phyloP scores from a whole-genome alignment of 2,329 filamentous ascomycete species.

The Boeremia lycopersici region DNA sequence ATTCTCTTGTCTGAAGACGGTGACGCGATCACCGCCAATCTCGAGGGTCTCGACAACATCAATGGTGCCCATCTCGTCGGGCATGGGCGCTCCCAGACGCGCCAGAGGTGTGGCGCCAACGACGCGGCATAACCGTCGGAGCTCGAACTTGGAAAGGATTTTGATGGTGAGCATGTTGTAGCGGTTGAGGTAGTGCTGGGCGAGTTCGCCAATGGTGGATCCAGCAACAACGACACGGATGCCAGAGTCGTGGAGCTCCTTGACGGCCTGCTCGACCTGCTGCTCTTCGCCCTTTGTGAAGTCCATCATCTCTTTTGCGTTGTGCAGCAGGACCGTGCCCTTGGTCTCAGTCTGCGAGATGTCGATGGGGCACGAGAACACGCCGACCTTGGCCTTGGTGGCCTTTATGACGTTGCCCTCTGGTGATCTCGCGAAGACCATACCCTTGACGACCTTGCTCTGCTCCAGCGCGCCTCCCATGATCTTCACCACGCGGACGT shows the following conservation, averaged over 20 bases:
- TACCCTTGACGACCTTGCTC: conserved; percentile 92
- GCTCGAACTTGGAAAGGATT: conserved; percentile 96
- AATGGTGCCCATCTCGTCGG: conserved; percentile 97
- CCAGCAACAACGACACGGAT: conserved; percentile 91
- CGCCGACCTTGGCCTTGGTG: conserved; percentile 89
- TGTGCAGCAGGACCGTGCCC: conserved; percentile 94
- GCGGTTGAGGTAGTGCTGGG: conserved; percentile 96
- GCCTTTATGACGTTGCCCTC: conserved; percentile 89
- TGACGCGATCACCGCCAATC: conserved; percentile 97
- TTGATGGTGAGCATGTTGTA: conserved; percentile 96
- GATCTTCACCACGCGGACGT: conserved; percentile 98
- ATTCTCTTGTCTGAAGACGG: conserved; percentile 96
- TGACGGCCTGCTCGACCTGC: conserved; percentile 88
- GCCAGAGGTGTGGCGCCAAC: conserved; percentile 97
- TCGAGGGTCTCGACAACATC: conserved; percentile 97
- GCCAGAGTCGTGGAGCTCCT: conserved; percentile 94
- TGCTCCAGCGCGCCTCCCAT: conserved; percentile 97
- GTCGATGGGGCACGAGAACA: conserved; percentile 96
- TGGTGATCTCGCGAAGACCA: conserved; percentile 98
- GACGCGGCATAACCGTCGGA: conserved; percentile 91
- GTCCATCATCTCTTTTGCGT: conserved; percentile 97
- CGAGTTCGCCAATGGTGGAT: conserved; percentile 91
- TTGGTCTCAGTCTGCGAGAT: conserved; percentile 97
- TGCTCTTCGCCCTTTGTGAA: conserved; percentile 97
- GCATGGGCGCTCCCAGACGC: conserved; percentile 94